Conservation (phyloP, 768 basidiomycete genomes). For the Cyclocybe cylindracea region DNA sequence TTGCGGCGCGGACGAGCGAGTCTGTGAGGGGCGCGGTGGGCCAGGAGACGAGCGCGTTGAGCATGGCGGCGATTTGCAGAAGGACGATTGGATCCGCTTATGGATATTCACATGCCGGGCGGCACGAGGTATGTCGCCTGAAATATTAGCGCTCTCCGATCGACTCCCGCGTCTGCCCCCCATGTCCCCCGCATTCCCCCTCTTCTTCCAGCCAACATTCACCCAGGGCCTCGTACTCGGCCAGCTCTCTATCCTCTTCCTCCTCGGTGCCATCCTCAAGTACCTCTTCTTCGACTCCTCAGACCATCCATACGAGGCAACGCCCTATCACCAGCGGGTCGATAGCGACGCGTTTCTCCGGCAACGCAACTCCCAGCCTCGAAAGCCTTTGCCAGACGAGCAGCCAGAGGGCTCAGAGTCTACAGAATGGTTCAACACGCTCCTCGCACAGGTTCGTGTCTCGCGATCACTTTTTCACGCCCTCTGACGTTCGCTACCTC, state of each 20-base stretch:
- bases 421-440: slow-evolving; percentile 87
- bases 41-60: slow-evolving; percentile 42
- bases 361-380: slow-evolving; percentile 32
- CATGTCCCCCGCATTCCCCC: slow-evolving; percentile 61
- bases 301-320: slow-evolving; percentile 53
- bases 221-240: slow-evolving; percentile 94
- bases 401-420: slow-evolving; percentile 54
- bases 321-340: slow-evolving; percentile 60
- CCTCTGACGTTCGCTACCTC: slow-evolving; percentile 5
- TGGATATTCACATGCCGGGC: not conserved
- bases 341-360: slow-evolving; percentile 48
- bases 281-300: slow-evolving; percentile 91
- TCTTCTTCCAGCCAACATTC: slow-evolving; percentile 85
- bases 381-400: slow-evolving; percentile 25
- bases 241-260: slow-evolving; percentile 82
- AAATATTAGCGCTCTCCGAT: slow-evolving; percentile 2
- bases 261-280: slow-evolving; percentile 82
- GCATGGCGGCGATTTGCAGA: slow-evolving; percentile 10
- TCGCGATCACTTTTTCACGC: not conserved
- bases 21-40: slow-evolving; percentile 48
- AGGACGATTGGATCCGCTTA: too few relatives aligned
- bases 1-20: slow-evolving; percentile 43
- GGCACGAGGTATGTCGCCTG: not conserved
- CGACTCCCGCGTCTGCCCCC: slow-evolving; percentile 14
- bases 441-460: slow-evolving; percentile 72